A percentile compares a stretch with the other conserved stretches of the same genome.
Conservation (phyloP, 2,329 filamentous ascomycete species). For the Hymenoscyphus fraxineus region DNA sequence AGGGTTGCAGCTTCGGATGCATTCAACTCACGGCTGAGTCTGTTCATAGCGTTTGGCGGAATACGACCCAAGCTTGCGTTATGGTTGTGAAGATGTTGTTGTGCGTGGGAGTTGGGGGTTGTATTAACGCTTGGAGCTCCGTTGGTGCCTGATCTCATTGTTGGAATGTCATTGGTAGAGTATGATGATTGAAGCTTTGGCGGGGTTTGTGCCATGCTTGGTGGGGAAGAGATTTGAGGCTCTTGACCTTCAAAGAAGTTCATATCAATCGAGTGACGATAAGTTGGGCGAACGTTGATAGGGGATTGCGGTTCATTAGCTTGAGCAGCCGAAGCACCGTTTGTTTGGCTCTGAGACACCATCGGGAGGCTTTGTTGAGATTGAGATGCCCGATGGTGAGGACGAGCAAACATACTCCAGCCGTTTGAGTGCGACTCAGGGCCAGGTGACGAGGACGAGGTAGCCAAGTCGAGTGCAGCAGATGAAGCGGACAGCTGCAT, state of each 20-base stretch:
- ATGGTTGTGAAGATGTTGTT: constrained; percentile 63
- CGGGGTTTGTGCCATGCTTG: constrained; percentile 55
- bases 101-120: constrained; percentile 54
- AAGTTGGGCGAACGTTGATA: constrained; percentile 46
- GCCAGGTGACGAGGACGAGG: constrained; percentile 56
- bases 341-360: constrained; percentile 26
- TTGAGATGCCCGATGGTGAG: constrained; percentile 28
- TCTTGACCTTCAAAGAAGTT: constrained; percentile 41
- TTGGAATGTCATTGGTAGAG: constrained; percentile 85
- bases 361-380: constrained; percentile 46
- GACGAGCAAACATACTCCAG: constrained; percentile 33
- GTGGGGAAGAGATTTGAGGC: constrained; percentile 38
- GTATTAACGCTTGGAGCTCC: constrained; percentile 26
- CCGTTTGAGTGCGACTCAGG: constrained; percentile 45
- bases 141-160: constrained; percentile 58
- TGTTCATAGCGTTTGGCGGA: constrained; percentile 60
- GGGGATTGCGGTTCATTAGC: constrained; percentile 41
- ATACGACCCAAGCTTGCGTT: constrained; percentile 80
- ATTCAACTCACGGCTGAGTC: constrained; percentile 68
- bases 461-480: constrained; percentile 73
- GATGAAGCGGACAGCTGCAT: constrained; percentile 75
- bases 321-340: constrained; percentile 37
- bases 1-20: constrained; percentile 26
- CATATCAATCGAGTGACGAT: constrained; percentile 57
- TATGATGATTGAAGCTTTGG: constrained; percentile 82